Evolutionary conservation across 768 basidiomycete genomes (phyloP), one percentile per base, ranked within the genome.

Genomic region (Lanmaoa rubissima): DNA sequence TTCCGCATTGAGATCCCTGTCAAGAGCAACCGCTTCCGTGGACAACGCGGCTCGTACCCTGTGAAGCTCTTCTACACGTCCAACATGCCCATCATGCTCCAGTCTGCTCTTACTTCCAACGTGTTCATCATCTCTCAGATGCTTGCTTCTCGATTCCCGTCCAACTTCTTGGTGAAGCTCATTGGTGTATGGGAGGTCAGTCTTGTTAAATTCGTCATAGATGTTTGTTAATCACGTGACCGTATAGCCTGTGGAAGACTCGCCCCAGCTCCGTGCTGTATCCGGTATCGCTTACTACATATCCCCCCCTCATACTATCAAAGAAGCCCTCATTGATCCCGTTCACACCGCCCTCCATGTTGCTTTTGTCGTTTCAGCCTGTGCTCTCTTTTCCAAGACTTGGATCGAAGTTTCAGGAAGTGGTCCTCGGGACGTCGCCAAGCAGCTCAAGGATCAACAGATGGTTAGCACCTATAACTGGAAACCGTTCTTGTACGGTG

Each of bases 41-140:
- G 97, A n/a, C 94, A 98, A 73, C 83, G 95, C 32, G 95, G 92
- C 41, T 83, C 85, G 14, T 98, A 98, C 79, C 97, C 97, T 50
- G 83, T 99, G 78, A 98, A 98, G 78, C 85, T 98, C 38, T 98
- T 99, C 79, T 99, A 98, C 76, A 98, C 97, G 16, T 89, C 86
- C 43, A 99, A 98, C 79, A 99, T 98, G 96, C 96, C 96, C 55
- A 98, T 99, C 80, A 99, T 99, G 96, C 84, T 98, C 58, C 92
- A 98, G 76, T 87, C 84, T 14, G 95, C 95, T 14, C 78, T 98
- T 54, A 93, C 93, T 1, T 88, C 86, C 55, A 96, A 99, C 73
- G 86, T 99, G 32, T 98, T 94, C 78, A 91, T 98, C 74, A 82
- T 98, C 65, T 90, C 86, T 32, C 97, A 98, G 76, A 98, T 98